These are phyloP conservation scores for Boechera stricta DNA, from an alignment of 345 rosid genomes.

Conservation along the genomic window DNA sequence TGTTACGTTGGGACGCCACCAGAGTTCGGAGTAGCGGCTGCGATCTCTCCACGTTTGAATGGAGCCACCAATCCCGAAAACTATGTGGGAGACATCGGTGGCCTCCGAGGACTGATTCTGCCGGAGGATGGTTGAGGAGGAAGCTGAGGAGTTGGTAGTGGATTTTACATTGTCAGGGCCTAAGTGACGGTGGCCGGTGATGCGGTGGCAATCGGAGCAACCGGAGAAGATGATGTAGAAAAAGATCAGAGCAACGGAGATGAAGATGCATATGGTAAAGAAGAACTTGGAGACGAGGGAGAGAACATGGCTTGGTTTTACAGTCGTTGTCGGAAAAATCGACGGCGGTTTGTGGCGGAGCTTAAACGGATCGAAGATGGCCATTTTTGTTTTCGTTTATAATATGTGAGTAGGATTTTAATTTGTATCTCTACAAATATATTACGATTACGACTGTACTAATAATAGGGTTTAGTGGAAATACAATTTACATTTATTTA, in stretches of 20 bases:
- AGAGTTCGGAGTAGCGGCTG: constrained; percentile 62
- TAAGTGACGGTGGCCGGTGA: constrained; percentile 46
- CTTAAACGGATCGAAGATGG: constrained; percentile 38
- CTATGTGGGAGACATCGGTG: constrained; percentile 66
- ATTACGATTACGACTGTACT: background rate
- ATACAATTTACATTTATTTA: background rate
- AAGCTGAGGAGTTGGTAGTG: constrained; percentile 51
- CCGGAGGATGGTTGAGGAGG: constrained; percentile 11
- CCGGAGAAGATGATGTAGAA: constrained; percentile 49
- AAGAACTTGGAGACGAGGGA: constrained; percentile 50
- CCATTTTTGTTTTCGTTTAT: constrained; percentile 21
- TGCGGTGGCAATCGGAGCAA: constrained; percentile 38
- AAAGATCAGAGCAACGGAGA: constrained; percentile 55
- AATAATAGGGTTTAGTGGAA: constrained; percentile 13
- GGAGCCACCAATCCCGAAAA: constrained; percentile 86
- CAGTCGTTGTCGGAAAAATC: constrained; percentile 37
- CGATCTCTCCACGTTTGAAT: constrained; percentile 77
- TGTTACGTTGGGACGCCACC: constrained; percentile 80
- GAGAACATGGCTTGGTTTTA: constrained; percentile 47
- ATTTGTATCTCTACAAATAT: background rate
- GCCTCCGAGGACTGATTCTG: constrained; percentile 19
- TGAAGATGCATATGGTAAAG: constrained; percentile 50
- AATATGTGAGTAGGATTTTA: background rate
- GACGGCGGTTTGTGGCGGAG: constrained; percentile 43
- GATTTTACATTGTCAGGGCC: constrained; percentile 49